Percentiles rank a stretch among this genome's conserved stretches.
phyloP scores from a whole-genome alignment of 75 land plant genomes.

The Azolla pinnata region DNA sequence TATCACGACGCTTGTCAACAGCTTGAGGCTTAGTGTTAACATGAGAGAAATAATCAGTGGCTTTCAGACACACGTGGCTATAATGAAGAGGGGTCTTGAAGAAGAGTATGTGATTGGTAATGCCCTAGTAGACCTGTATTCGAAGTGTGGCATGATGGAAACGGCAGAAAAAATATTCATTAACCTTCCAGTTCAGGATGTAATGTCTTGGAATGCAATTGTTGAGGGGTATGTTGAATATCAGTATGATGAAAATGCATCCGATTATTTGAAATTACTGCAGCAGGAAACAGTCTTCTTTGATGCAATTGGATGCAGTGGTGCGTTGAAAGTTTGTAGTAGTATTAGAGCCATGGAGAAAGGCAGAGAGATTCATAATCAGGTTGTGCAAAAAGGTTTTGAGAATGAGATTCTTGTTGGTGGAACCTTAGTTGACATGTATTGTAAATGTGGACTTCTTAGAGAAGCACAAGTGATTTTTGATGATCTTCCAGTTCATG shows the following conservation, averaged over 20 bases:
- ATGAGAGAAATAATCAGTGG: conserved; percentile 17
- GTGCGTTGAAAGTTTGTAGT: conserved; percentile 38
- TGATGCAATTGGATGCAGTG: conserved; percentile 19
- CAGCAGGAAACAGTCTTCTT: too few species aligned
- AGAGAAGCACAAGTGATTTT: conserved; percentile 5
- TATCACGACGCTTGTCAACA: conserved; percentile 1
- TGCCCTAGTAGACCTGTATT: conserved; percentile 54
- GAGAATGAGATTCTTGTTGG: conserved; percentile 15
- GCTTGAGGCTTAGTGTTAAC: neutral
- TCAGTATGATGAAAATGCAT: conserved; percentile 9
- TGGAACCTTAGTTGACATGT: conserved; percentile 11
- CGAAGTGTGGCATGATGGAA: conserved; percentile 56
- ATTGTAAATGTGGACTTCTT: conserved; percentile 18
- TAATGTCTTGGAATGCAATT: conserved; percentile 5
- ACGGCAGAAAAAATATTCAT: conserved; percentile 25
- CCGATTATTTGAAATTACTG: conserved; percentile 23
- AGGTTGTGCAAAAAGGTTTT: conserved; percentile 20
- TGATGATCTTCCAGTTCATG: neutral
- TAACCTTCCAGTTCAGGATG: conserved; percentile 3
- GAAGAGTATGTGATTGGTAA: conserved; percentile 41
- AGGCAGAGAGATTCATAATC: conserved; percentile 21
- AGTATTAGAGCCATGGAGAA: neutral
- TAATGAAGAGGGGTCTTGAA: conserved; percentile 35
- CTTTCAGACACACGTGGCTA: conserved; percentile 39
- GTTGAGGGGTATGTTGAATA: conserved; percentile 14